Percentiles rank a stretch among this genome's conserved stretches.
Evolutionary conservation across 1,139 yeast species (phyloP).

Genomic region (Hemisphaericaspora subhashii): DNA sequence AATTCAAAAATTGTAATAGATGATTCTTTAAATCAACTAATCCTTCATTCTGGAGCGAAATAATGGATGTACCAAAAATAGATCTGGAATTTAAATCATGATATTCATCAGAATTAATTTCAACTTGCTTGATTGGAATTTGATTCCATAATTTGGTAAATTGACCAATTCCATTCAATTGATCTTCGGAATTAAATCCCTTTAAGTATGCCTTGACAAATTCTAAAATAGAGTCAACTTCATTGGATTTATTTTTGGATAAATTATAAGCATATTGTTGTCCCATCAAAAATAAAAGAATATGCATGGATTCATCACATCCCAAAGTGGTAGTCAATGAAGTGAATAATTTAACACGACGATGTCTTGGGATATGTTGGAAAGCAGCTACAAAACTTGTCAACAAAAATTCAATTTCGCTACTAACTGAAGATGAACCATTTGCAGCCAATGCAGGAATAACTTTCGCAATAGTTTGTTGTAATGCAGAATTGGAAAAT

Average conservation of each 20-base stretch:
- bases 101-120: slow-evolving; percentile 39
- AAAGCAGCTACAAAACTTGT: slow-evolving; percentile 92
- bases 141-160: slow-evolving; percentile 56
- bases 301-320: slow-evolving; percentile 63
- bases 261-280: slow-evolving; percentile 65
- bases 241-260: slow-evolving; percentile 58
- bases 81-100: slow-evolving; percentile 51
- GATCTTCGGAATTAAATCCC: slow-evolving; percentile 67
- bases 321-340: slow-evolving; percentile 79
- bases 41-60: slow-evolving; percentile 51
- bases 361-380: slow-evolving; percentile 93
- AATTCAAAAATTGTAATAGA: slow-evolving; percentile 46
- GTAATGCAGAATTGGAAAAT: slow-evolving; percentile 88
- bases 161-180: slow-evolving; percentile 57
- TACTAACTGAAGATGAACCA: slow-evolving; percentile 49
- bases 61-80: slow-evolving; percentile 61
- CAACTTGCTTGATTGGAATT: slow-evolving; percentile 43
- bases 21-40: slow-evolving; percentile 50
- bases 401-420: slow-evolving; percentile 79
- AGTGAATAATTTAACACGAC: slow-evolving; percentile 82
- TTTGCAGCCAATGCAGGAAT: slow-evolving; percentile 84
- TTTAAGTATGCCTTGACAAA: slow-evolving; percentile 70
- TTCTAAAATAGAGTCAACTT: slow-evolving; percentile 65
- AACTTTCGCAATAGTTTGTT: slow-evolving; percentile 85
- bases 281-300: slow-evolving; percentile 75